Conservation (phyloP, 371 early-diverging fungal genomes). For the Mortierella sp. region DNA sequence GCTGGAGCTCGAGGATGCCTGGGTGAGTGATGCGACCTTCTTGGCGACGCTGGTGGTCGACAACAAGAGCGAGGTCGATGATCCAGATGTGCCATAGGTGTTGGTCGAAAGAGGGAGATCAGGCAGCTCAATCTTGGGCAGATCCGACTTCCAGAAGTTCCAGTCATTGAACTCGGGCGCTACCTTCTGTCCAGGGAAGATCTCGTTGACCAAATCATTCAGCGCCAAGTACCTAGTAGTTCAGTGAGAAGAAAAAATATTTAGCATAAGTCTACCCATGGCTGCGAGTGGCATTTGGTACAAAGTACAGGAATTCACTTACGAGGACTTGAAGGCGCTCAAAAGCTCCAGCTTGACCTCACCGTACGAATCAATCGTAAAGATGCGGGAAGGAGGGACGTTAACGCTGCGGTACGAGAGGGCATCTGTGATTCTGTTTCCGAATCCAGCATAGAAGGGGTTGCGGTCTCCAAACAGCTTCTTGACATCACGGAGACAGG, state of each 20-base stretch:
- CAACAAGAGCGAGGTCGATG: slow-evolving; percentile 55
- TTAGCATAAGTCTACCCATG: background rate
- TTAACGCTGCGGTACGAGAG: slow-evolving; percentile 96
- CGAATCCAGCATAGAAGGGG: slow-evolving; percentile 99
- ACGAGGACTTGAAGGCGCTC: slow-evolving; percentile 86
- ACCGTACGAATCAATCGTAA: slow-evolving; percentile 97
- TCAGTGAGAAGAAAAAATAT: background rate
- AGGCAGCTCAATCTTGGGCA: slow-evolving; percentile 71
- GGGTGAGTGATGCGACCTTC: slow-evolving; percentile 42
- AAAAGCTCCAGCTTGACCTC: slow-evolving; percentile 94
- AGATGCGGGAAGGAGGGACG: slow-evolving; percentile 96
- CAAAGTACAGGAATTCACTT: slow-evolving; percentile 38
- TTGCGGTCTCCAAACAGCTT: slow-evolving; percentile 85
- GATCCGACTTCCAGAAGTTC: slow-evolving; percentile 85
- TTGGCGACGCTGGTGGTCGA: slow-evolving; percentile 49
- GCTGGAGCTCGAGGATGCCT: slow-evolving; percentile 33
- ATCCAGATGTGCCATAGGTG: slow-evolving; percentile 35
- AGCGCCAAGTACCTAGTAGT: slow-evolving; percentile 79
- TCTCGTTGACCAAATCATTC: slow-evolving; percentile 96
- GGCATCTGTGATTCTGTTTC: slow-evolving; percentile 91
- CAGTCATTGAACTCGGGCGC: slow-evolving; percentile 88
- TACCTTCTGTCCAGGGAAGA: slow-evolving; percentile 82
- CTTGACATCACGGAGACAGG: slow-evolving; percentile 94
- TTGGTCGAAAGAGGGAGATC: slow-evolving; percentile 57
- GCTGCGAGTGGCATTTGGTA: background rate